Conservation (phyloP, 345 rosid species). For the Lepidium didymum region DNA sequence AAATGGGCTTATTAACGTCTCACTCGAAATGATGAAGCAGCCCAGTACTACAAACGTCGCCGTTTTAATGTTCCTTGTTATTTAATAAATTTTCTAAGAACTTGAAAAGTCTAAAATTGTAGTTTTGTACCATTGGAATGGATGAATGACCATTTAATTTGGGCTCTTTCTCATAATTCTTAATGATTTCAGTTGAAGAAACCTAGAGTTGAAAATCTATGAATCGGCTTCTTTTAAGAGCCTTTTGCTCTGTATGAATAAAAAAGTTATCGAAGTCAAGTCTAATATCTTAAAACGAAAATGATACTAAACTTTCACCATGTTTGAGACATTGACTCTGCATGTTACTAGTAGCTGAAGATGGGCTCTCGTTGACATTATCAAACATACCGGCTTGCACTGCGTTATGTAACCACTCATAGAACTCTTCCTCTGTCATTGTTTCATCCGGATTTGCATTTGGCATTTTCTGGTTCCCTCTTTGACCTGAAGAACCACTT, state of each 20-base stretch:
- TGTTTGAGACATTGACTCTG: background rate
- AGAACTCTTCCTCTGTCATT: slow-evolving; percentile 85
- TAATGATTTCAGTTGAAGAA: background rate
- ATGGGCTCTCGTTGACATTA: slow-evolving; percentile 36
- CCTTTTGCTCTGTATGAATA: slow-evolving; percentile 2
- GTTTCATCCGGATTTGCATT: slow-evolving; percentile 61
- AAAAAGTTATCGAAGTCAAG: background rate
- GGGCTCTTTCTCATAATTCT: no score
- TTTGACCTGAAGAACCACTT: slow-evolving; percentile 47
- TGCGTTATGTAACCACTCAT: slow-evolving; percentile 88
- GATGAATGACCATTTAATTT: no score
- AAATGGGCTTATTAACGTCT: no score
- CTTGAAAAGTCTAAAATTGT: no score
- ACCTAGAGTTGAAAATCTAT: background rate
- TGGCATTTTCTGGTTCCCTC: slow-evolving; percentile 45
- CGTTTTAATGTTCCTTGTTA: no score
- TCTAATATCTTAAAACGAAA: background rate
- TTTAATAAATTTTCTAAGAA: no score
- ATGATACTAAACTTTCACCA: slow-evolving; percentile 23
- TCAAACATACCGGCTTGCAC: slow-evolving; percentile 72
- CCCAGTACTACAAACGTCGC: no score
- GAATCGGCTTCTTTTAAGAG: background rate
- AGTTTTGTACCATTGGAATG: no score
- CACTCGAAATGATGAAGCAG: no score
- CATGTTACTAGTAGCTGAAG: slow-evolving; percentile 27